These are phyloP conservation scores for Ilex paraguariensis DNA, from an alignment of 305 asterid genomes.

Conservation along the genomic window DNA sequence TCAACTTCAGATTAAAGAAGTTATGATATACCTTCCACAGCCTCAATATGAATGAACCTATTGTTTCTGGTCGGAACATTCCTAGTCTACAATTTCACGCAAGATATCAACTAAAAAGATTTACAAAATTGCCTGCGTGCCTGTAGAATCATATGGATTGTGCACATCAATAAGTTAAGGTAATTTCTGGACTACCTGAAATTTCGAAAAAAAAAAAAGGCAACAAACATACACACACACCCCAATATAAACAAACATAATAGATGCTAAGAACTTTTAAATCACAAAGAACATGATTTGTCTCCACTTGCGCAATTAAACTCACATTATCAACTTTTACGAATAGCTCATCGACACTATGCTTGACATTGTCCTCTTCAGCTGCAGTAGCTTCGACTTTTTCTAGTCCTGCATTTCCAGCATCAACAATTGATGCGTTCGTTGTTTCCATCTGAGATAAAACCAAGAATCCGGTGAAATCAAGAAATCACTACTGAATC, in stretches of 20 bases:
- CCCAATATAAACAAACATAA: not conserved
- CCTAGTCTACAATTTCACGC: too few relatives aligned
- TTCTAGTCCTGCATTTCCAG: conserved; percentile 21
- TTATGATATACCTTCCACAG: not conserved
- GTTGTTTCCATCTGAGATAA: conserved; percentile 43
- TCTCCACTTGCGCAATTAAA: not conserved
- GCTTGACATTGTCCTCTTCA: conserved; percentile 39
- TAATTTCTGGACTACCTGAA: too few relatives aligned
- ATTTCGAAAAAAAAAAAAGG: not conserved
- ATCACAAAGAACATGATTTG: not conserved
- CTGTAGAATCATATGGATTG: too few relatives aligned
- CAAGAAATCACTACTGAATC: too few relatives aligned
- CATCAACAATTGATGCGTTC: conserved; percentile 27
- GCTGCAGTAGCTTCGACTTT: conserved; percentile 26
- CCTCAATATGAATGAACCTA: too few relatives aligned
- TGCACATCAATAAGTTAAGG: too few relatives aligned
- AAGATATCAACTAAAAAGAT: too few relatives aligned
- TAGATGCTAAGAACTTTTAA: not conserved
- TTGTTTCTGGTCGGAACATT: too few relatives aligned
- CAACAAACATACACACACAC: not conserved
- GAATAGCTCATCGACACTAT: conserved; percentile 50
- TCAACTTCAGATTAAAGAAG: not conserved
- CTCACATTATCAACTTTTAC: conserved; percentile 53
- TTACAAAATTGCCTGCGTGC: too few relatives aligned
- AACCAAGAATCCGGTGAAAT: not conserved